Evolutionary conservation across 495 filamentous ascomycete genomes (phyloP), one percentile per base, ranked within the genome.

Genomic region (Daldinia bambusicola): DNA sequence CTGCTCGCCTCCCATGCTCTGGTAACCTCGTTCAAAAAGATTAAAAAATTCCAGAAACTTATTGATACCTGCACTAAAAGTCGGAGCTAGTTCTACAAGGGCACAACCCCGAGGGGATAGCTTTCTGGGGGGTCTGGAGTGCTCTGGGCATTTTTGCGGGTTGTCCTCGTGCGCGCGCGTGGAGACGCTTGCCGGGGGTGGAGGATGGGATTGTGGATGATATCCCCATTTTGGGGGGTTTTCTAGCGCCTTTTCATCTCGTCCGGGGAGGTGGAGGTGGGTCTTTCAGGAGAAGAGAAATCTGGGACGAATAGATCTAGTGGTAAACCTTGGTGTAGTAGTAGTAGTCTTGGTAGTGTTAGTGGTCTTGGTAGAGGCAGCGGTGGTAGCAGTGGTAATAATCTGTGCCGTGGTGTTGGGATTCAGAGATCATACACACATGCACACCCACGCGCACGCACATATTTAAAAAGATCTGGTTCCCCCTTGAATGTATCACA

Each of bases 111-210:
- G 61, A 69, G 65, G 70, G 66, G 66, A 68, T 61, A 31, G 60
- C 16, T 20, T 40, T 36, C 16, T 10, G 34, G 34, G 64, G 50
- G 52, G 65, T 32, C 70, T 72, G 65, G 70, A 68, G 70, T 72
- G 70, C 55, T 72, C 70, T 72, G 50, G 57, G 36, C 55, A 51
- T 66, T 62, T 62, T 69, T 73, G 70, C 61, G 70, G 65, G 70
- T 66, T 66, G 56, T 2, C 65, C 70, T 65, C 70, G 70, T 72
- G 70, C 48, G 13, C 13, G 12, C 26, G 5, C 70, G 45, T 72
- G 70, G 70, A 65, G 70, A 69, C 70, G 32, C 41, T 48, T 61
- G 34, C 32, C 63, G 58, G 62, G 6, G 58, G 59, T 53, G 40
- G 40, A 50, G 26, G 26, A 26, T 26, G 26, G 26, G 26, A 26